Conservation (phyloP, 805 yeast species). For the Barnettozyma wickerhamii region DNA sequence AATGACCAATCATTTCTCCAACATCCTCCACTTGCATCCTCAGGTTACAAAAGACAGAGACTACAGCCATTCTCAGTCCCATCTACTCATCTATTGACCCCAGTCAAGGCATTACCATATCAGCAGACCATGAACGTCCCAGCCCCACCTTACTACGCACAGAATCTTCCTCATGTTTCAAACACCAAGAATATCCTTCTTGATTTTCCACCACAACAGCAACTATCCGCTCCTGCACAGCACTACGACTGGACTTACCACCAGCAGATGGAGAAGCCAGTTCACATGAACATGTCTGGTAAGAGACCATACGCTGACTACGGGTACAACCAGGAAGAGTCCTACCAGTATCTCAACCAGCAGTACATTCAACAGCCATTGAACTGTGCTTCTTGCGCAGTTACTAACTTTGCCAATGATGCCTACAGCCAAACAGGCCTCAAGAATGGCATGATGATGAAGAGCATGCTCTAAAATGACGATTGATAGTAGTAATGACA, state of each 20-base stretch:
- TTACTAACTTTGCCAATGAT: constrained; percentile 5
- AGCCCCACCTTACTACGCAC: neutral
- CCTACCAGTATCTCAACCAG: neutral
- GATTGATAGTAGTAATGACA: no score
- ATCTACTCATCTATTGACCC: constrained; percentile 1
- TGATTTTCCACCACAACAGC: neutral
- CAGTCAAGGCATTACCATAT: neutral
- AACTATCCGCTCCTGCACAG: no score
- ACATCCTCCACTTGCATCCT: no score
- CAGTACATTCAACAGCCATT: constrained; percentile 6
- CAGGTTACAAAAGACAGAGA: constrained; percentile 2
- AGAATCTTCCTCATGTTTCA: neutral
- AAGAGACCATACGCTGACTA: neutral
- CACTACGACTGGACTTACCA: no score
- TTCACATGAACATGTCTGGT: no score
- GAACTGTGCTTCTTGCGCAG: constrained; percentile 11
- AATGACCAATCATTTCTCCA: no score
- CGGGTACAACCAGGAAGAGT: neutral
- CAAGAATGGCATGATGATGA: constrained; percentile 1
- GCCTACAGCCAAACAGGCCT: no score
- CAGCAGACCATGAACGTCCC: neutral
- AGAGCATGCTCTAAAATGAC: neutral
- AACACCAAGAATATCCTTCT: neutral
- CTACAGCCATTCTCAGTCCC: neutral
- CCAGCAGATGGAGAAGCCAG: no score